Evolutionary conservation across 345 rosid genomes (phyloP).

Genomic region (Arabidopsis arenosa): DNA sequence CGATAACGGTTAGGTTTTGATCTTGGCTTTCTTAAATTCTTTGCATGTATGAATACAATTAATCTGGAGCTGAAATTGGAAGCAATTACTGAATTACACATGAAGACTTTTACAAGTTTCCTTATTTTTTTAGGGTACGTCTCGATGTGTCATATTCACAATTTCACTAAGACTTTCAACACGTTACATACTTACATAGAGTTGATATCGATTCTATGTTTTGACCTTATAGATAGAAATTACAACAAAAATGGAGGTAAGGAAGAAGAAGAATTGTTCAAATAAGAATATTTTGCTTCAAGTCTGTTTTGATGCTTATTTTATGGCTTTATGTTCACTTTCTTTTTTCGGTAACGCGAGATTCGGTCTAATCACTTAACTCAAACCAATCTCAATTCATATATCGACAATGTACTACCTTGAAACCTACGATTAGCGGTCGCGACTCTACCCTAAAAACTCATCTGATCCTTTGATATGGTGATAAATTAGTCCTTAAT

Average conservation of each 20-base stretch:
- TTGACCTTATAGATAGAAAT: background rate
- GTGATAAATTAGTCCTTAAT: no score
- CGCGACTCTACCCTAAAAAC: background rate
- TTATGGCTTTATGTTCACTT: no score
- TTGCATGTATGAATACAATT: background rate
- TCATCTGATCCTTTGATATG: background rate
- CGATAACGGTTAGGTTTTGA: background rate
- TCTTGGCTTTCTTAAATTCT: background rate
- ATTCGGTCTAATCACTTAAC: background rate
- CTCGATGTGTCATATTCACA: background rate
- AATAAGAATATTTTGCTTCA: no score
- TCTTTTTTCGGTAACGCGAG: no score
- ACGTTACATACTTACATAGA: background rate
- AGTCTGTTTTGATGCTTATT: background rate
- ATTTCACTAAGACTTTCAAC: background rate
- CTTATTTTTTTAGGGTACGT: background rate
- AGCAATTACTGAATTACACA: background rate
- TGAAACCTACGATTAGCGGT: background rate
- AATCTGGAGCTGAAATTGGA: background rate
- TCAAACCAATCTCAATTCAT: background rate
- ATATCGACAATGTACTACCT: background rate
- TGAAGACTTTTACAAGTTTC: background rate
- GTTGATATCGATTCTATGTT: background rate
- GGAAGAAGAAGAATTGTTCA: background rate
- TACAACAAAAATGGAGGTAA: background rate